These are phyloP conservation scores for Canariomyces notabilis DNA, from an alignment of 2,329 filamentous ascomycete species.

Conservation along the genomic window DNA sequence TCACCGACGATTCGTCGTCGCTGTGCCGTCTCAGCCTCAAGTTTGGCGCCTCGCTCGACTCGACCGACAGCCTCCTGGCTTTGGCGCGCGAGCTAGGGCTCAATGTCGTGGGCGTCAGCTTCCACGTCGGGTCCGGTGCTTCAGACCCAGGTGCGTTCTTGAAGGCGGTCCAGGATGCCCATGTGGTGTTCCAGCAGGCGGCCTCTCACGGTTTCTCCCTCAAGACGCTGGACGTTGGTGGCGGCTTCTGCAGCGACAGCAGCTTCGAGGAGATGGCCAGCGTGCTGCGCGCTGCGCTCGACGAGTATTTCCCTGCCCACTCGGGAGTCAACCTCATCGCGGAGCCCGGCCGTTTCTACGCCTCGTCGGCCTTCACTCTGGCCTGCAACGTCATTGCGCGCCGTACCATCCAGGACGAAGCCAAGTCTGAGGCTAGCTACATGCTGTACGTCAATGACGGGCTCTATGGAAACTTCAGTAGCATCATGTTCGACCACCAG, in stretches of 20 bases:
- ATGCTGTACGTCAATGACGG: slow-evolving; percentile 99
- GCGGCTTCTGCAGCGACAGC: slow-evolving; percentile 77
- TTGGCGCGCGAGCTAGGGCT: slow-evolving; percentile 77
- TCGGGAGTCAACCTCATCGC: slow-evolving; percentile 78
- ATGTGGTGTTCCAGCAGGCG: slow-evolving; percentile 83
- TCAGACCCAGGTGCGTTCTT: slow-evolving; percentile 88
- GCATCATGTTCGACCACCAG: slow-evolving; percentile 99
- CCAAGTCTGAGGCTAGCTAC: slow-evolving; percentile 63
- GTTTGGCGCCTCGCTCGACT: slow-evolving; percentile 87
- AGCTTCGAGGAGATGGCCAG: slow-evolving; percentile 87
- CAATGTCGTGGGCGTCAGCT: slow-evolving; percentile 92
- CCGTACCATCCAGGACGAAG: slow-evolving; percentile 73
- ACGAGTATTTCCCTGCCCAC: slow-evolving; percentile 77
- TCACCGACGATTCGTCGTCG: slow-evolving; percentile 92
- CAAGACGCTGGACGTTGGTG: slow-evolving; percentile 87
- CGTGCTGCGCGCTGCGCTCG: slow-evolving; percentile 72
- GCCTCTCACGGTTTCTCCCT: slow-evolving; percentile 70
- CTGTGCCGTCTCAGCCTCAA: slow-evolving; percentile 95
- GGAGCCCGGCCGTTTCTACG: slow-evolving; percentile 95
- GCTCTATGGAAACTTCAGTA: slow-evolving; percentile 96
- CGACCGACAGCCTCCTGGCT: slow-evolving; percentile 68
- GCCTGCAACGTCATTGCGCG: slow-evolving; percentile 95
- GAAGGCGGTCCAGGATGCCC: slow-evolving; percentile 86
- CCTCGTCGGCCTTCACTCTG: slow-evolving; percentile 86
- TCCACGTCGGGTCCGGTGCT: slow-evolving; percentile 95